Conservation (phyloP, 345 rosid species). For the Sonneratia alba region DNA sequence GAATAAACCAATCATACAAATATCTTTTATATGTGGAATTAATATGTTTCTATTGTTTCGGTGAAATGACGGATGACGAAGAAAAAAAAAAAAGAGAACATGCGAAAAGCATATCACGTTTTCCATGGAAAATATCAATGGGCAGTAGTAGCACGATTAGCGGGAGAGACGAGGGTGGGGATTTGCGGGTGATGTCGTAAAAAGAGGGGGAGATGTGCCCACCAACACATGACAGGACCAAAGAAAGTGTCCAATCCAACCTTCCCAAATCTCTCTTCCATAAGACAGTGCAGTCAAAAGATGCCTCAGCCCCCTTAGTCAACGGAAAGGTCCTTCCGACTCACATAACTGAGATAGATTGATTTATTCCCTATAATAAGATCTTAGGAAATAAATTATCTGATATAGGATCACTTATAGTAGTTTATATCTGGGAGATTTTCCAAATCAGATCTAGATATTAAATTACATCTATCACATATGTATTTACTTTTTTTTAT, state of each 20-base stretch:
- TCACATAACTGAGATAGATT: no score
- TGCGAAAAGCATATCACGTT: background rate
- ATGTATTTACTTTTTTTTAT: no score
- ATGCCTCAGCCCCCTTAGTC: background rate
- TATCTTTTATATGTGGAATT: no score
- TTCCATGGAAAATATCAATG: background rate
- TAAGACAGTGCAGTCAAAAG: background rate
- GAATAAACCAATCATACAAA: no score
- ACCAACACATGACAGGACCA: slow-evolving; percentile 1
- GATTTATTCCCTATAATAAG: no score
- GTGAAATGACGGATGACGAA: background rate
- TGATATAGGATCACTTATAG: no score
- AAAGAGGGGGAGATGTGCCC: background rate
- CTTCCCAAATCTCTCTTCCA: no score
- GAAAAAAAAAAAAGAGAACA: background rate
- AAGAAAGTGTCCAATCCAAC: background rate
- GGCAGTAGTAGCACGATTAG: background rate
- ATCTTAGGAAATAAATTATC: no score
- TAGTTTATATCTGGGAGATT: no score
- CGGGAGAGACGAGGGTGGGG: background rate
- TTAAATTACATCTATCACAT: no score
- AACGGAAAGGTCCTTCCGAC: background rate
- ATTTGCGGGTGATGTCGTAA: background rate
- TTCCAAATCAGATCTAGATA: no score
- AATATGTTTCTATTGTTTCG: no score